Conservation (phyloP, 2,329 filamentous ascomycete species). For the Trichoderma citrinoviride region DNA sequence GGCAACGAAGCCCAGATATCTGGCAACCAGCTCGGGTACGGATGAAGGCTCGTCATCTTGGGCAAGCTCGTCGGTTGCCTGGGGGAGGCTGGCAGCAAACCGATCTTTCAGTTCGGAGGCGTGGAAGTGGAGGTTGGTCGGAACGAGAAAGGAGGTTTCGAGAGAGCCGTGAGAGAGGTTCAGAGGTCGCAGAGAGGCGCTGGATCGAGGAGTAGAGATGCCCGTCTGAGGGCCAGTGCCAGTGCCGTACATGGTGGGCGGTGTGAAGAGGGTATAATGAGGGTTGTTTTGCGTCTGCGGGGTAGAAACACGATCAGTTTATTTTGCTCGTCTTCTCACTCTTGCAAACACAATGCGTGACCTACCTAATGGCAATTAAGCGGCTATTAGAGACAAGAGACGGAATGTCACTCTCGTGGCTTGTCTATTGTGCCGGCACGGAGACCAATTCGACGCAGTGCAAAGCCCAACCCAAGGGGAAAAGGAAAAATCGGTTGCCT, state of each 20-base stretch:
- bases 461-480: slow-evolving; percentile 15
- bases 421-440: slow-evolving; percentile 2
- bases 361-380: slow-evolving; percentile 13
- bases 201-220: slow-evolving; percentile 93
- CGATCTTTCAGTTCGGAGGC: slow-evolving; percentile 90
- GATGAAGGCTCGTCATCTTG: slow-evolving; percentile 99
- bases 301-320: slow-evolving; percentile 9
- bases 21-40: slow-evolving; percentile 82
- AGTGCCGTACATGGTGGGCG: slow-evolving; percentile 76
- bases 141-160: slow-evolving; percentile 93
- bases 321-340: too few relatives aligned
- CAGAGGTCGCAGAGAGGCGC: slow-evolving; percentile 86
- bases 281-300: slow-evolving; percentile 17
- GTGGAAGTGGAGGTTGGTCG: slow-evolving; percentile 93
- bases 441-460: background rate
- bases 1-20: slow-evolving; percentile 89
- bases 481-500: slow-evolving; percentile 9
- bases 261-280: slow-evolving; percentile 27
- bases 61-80: slow-evolving; percentile 93
- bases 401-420: slow-evolving; percentile 5
- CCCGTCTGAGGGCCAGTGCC: slow-evolving; percentile 86
- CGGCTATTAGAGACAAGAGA: slow-evolving; percentile 9
- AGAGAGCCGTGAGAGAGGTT: slow-evolving; percentile 90
- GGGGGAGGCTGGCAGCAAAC: slow-evolving; percentile 80
- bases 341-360: background rate